These are phyloP conservation scores for Plasmodium reichenowi DNA, from an alignment of 169 alveolate genomes.

Conservation along the genomic window DNA sequence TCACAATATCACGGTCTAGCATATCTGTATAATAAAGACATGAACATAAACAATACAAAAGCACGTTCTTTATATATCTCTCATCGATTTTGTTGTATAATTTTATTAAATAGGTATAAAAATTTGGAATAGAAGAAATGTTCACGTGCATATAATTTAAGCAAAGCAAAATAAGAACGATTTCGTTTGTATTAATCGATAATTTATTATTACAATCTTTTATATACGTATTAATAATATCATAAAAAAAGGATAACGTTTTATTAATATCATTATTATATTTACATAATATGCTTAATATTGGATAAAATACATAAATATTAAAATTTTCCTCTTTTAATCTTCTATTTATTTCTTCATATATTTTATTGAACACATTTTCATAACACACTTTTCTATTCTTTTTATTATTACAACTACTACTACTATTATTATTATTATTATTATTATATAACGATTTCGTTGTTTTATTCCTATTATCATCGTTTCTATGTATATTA, in stretches of 20 bases:
- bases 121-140: constrained; percentile 49
- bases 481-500: no score
- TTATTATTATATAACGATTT: neutral
- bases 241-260: constrained; percentile 41
- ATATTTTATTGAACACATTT: constrained; percentile 33
- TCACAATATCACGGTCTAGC: constrained; percentile 10
- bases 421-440: neutral
- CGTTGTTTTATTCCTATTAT: no score
- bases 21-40: constrained; percentile 61
- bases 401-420: no score
- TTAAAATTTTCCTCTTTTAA: constrained; percentile 42
- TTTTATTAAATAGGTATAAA: constrained; percentile 17
- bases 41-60: constrained; percentile 57
- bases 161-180: constrained; percentile 53
- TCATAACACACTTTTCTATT: neutral
- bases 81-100: constrained; percentile 6
- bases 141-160: constrained; percentile 64
- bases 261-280: constrained; percentile 69
- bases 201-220: constrained; percentile 40
- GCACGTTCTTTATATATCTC: constrained; percentile 20
- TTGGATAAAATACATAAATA: constrained; percentile 65
- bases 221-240: constrained; percentile 30
- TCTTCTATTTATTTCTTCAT: constrained; percentile 31
- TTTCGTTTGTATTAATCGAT: constrained; percentile 32
- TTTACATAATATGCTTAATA: constrained; percentile 60